phyloP scores from a whole-genome alignment of 75 land plant genomes.

The Cupressus sempervirens region DNA sequence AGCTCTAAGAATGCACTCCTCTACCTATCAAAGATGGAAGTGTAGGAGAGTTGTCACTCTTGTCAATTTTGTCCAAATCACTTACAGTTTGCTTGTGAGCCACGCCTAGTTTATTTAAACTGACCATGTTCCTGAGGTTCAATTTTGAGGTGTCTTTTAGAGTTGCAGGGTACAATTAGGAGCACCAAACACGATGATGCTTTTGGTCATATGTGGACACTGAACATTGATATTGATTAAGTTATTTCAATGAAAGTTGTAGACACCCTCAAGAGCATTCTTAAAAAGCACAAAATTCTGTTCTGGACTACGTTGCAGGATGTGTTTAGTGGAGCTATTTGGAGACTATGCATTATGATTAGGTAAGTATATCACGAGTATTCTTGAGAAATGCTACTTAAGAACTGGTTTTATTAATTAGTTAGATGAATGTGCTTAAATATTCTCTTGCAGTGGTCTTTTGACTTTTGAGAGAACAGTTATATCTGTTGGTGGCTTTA shows the following conservation, averaged over 20 bases:
- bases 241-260: background rate
- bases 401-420: background rate
- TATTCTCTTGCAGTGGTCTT: background rate
- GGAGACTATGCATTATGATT: background rate
- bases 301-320: background rate
- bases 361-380: background rate
- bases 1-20: background rate
- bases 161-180: too few species aligned
- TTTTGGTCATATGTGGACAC: background rate
- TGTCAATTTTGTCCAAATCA: background rate
- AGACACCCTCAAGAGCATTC: background rate
- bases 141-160: background rate
- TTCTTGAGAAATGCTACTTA: background rate
- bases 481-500: background rate
- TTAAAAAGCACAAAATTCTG: background rate
- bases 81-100: background rate
- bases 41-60: background rate
- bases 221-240: background rate
- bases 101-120: background rate
- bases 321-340: background rate
- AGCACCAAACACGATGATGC: background rate
- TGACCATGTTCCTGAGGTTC: background rate
- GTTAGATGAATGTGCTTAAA: background rate
- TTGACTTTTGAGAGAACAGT: background rate
- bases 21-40: too few species aligned